Conservation (phyloP, 1,284 basidiomycete genomes). For the Moesziomyces antarcticus region DNA sequence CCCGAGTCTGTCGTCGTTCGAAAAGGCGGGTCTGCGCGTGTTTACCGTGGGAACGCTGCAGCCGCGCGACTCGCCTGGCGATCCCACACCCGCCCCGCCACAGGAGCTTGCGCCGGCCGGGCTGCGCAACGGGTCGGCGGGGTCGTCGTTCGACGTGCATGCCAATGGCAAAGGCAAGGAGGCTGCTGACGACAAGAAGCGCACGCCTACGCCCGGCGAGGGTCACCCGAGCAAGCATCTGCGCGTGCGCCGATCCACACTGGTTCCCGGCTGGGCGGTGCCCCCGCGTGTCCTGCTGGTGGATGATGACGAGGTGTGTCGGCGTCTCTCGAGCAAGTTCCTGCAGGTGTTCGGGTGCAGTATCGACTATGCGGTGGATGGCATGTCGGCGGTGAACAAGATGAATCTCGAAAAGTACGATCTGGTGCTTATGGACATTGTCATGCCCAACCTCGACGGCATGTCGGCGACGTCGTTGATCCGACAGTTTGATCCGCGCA, state of each 20-base stretch:
- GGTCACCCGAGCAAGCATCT: conserved; percentile 21
- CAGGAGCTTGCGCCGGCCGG: not conserved
- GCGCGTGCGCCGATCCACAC: conserved; percentile 72
- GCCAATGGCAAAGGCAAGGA: conserved; percentile 7
- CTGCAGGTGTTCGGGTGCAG: conserved; percentile 93
- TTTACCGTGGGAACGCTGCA: conserved; percentile 84
- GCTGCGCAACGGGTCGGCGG: conserved; percentile 21
- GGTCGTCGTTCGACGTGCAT: conserved; percentile 7
- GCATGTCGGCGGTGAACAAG: conserved; percentile 91
- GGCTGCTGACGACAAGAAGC: conserved; percentile 2
- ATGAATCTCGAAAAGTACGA: conserved; percentile 96
- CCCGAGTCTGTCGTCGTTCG: conserved; percentile 34
- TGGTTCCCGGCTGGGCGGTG: conserved; percentile 75
- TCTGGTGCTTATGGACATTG: conserved; percentile 85
- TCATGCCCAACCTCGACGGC: conserved; percentile 88
- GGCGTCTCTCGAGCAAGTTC: conserved; percentile 89
- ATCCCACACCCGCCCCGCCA: conserved; percentile 4
- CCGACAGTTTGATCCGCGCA: conserved; percentile 90
- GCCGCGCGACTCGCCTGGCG: conserved; percentile 69
- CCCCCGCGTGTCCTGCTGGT: conserved; percentile 80
- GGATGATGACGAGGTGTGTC: conserved; percentile 91
- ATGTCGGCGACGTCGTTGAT: conserved; percentile 91
- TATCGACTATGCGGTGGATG: conserved; percentile 92
- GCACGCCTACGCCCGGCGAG: conserved; percentile 4
- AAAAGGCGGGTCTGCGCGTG: conserved; percentile 77